phyloP scores from a whole-genome alignment of 202 grass and related monocot genomes.

The Brachypodium distachyon region DNA sequence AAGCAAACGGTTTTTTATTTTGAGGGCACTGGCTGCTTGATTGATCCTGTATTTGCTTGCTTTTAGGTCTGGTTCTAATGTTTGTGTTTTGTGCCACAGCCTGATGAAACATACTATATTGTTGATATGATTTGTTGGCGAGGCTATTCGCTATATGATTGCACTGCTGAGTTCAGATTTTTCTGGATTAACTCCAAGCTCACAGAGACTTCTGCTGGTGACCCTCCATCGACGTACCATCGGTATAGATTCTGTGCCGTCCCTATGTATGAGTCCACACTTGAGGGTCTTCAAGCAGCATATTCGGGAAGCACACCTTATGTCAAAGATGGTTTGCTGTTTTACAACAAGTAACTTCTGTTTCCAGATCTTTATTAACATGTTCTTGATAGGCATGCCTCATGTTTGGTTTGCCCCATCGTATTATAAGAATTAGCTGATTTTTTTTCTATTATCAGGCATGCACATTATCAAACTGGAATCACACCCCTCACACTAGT shows the following conservation, averaged over 20 bases:
- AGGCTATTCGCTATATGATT: slow-evolving; percentile 86
- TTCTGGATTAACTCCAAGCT: slow-evolving; percentile 90
- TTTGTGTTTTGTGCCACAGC: slow-evolving; percentile 27
- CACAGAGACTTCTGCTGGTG: slow-evolving; percentile 67
- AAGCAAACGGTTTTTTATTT: slow-evolving; percentile 1
- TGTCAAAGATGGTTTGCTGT: slow-evolving; percentile 83
- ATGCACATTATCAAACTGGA: slow-evolving; percentile 87
- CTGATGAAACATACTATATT: slow-evolving; percentile 90
- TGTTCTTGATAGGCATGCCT: not conserved
- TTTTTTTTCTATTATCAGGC: slow-evolving; percentile 39
- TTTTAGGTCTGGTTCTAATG: not conserved
- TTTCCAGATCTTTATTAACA: not conserved
- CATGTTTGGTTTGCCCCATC: not conserved
- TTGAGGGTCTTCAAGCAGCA: slow-evolving; percentile 66
- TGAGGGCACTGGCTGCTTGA: slow-evolving; percentile 8
- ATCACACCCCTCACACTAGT: slow-evolving; percentile 76
- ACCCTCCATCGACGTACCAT: slow-evolving; percentile 72
- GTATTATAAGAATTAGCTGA: not conserved
- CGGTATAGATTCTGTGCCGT: slow-evolving; percentile 59
- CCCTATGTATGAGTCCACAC: slow-evolving; percentile 67
- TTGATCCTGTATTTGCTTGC: not conserved
- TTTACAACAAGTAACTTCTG: slow-evolving; percentile 82
- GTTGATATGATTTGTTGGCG: slow-evolving; percentile 97
- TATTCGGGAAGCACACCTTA: slow-evolving; percentile 62
- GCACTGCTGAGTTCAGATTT: slow-evolving; percentile 70